Base-by-base conservation (phyloP, 352 stramenopile species). In the Globisporangium orthogonon region DNA sequence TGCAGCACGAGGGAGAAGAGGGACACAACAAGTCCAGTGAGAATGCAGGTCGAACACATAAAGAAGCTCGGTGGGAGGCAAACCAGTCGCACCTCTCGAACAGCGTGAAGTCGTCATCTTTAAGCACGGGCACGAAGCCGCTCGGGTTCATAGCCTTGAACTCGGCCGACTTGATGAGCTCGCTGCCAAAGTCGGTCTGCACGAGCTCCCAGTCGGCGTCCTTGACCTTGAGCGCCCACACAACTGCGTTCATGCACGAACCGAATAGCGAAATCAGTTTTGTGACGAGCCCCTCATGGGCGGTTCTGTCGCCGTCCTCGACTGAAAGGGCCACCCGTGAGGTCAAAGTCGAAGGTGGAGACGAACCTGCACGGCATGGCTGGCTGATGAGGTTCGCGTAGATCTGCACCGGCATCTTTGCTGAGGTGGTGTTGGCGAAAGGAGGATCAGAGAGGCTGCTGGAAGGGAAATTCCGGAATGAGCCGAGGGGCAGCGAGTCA, bases 301-400 rank as follows among this genome's bases (percentile, higher is more conserved):
- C 23, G 23, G 23, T 23, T 23, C 23, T 23, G 23, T 23, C 23
- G 23, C 23, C 23, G 23, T 23, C 23, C 23, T 23, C 23, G 0
- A 23, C 1, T 23, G 23, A 23, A 23, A 23, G 1, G 23, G 23
- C 23, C 23, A 23, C 23, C 23, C 23, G 23, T 23, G 23, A 23
- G 23, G 23, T 23, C 23, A 23, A 23, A 23, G 23, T 23, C 23
- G 23, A 23, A 23, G 23, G 30, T 5, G 33, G 33, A 37, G 29
- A 37, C 54, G 51, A 33, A 61, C 61, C 48, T 18, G 66, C 61
- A 17, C 66, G 66, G 54, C 55, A 69, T 9, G 74, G 77, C 65
- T 87, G 77, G 56, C 77, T 87, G 61, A 84, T 64, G 52, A 75
- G 60, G 65, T 86, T 83, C 30, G 66, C 74, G 73, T 81, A 86